A percentile compares a stretch with the other conserved stretches of the same genome.
These are phyloP conservation scores for Seiridium unicorne DNA, from an alignment of 2,329 filamentous ascomycete species.

Conservation along the genomic window DNA sequence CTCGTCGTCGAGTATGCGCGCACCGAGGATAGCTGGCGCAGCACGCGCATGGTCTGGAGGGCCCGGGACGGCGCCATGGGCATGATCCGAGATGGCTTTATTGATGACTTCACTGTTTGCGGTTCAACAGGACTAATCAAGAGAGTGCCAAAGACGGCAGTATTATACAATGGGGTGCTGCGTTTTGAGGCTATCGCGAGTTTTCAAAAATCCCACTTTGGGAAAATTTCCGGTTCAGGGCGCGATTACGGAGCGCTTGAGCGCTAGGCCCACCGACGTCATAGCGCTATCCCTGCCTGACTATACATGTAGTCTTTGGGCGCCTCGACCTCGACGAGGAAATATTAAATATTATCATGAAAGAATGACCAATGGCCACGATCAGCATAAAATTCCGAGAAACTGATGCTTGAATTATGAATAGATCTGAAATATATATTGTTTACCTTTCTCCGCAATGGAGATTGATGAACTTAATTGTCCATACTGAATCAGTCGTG, in stretches of 20 bases:
- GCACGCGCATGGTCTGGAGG: not conserved
- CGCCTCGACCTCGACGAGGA: no score
- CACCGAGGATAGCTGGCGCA: not conserved
- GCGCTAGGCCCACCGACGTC: not conserved
- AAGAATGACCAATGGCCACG: no score
- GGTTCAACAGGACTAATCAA: no score
- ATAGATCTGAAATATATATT: no score
- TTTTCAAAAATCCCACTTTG: not conserved
- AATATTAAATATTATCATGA: no score
- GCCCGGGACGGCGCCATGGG: not conserved
- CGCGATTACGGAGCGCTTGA: not conserved
- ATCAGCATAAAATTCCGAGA: no score
- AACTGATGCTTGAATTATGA: no score
- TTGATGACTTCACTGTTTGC: no score
- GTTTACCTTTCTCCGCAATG: no score
- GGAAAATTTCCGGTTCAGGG: not conserved
- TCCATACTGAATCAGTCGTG: no score
- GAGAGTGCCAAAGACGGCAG: not conserved
- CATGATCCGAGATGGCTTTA: no score
- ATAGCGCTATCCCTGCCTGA: not conserved
- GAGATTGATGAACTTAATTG: no score
- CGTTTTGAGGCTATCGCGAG: not conserved
- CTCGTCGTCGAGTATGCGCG: conserved; percentile 3
- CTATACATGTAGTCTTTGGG: not conserved
- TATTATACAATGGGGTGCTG: not conserved